phyloP scores from a whole-genome alignment of 768 basidiomycete genomes.

The Suillus sp. region DNA sequence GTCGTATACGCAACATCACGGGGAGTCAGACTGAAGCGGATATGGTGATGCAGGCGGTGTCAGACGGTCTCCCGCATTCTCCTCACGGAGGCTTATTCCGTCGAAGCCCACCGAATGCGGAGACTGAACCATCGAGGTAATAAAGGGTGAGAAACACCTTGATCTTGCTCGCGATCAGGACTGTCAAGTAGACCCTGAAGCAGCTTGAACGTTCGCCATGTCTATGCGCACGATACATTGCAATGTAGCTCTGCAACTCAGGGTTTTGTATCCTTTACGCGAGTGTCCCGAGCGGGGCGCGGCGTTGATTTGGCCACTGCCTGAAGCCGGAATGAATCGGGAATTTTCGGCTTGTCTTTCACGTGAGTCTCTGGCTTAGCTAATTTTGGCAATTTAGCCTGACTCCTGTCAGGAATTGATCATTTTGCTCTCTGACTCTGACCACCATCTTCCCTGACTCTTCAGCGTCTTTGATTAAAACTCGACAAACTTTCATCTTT shows the following conservation, averaged over 20 bases:
- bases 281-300: not conserved
- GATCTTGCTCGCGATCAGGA: not conserved
- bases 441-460: slow-evolving; percentile 14
- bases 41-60: not conserved
- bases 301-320: not conserved
- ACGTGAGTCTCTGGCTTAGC: slow-evolving; percentile 1
- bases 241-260: not conserved
- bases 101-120: slow-evolving; percentile 9
- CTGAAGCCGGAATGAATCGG: slow-evolving; percentile 10
- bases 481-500: not conserved
- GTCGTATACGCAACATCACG: not conserved
- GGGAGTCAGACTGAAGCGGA: not conserved
- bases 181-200: not conserved
- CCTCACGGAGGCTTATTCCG: slow-evolving; percentile 1
- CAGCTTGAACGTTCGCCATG: not conserved
- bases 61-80: slow-evolving; percentile 5
- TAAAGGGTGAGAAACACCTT: not conserved
- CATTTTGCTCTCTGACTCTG: slow-evolving; percentile 13
- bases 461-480: slow-evolving; percentile 12
- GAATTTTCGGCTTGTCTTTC: slow-evolving; percentile 6
- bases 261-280: not conserved
- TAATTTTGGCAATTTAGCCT: slow-evolving; percentile 8
- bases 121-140: slow-evolving; percentile 1
- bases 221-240: not conserved
- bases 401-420: slow-evolving; percentile 14